phyloP scores from a whole-genome alignment of 345 rosid genomes.

The Syzygium jambos region DNA sequence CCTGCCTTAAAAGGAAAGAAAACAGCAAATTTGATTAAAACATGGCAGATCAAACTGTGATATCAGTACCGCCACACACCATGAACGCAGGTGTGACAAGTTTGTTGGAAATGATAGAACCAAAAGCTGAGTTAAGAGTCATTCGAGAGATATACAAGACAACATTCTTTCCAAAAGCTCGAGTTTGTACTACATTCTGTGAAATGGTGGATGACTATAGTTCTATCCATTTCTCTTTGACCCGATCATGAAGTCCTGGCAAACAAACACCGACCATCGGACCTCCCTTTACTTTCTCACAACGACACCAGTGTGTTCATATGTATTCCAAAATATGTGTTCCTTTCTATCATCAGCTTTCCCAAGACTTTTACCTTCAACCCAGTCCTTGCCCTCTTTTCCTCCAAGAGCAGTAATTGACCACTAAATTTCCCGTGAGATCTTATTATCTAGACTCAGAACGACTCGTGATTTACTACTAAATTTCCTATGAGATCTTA shows the following conservation, averaged over 20 bases:
- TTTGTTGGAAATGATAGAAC: not conserved
- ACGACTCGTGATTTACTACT: not conserved
- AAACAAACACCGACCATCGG: not conserved
- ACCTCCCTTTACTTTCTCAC: not conserved
- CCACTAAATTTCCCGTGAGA: not conserved
- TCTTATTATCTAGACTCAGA: not conserved
- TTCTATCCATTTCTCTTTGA: not conserved
- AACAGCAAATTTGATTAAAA: not conserved
- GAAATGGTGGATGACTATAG: not conserved
- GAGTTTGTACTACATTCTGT: not conserved
- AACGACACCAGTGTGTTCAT: not conserved
- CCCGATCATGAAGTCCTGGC: not conserved
- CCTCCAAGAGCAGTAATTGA: not conserved
- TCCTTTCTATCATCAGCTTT: not conserved
- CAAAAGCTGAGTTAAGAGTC: not conserved
- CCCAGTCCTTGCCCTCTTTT: not conserved
- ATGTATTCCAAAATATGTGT: not conserved
- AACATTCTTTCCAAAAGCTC: not conserved
- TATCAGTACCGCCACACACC: not conserved
- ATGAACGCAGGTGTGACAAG: not conserved
- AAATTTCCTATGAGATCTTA: not conserved
- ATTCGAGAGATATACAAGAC: not conserved
- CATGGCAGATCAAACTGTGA: not conserved
- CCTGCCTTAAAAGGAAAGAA: not conserved
- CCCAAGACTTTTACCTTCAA: not conserved